These are phyloP conservation scores for Scheffersomyces lignicola DNA, from an alignment of 1,139 yeast species.

Conservation along the genomic window DNA sequence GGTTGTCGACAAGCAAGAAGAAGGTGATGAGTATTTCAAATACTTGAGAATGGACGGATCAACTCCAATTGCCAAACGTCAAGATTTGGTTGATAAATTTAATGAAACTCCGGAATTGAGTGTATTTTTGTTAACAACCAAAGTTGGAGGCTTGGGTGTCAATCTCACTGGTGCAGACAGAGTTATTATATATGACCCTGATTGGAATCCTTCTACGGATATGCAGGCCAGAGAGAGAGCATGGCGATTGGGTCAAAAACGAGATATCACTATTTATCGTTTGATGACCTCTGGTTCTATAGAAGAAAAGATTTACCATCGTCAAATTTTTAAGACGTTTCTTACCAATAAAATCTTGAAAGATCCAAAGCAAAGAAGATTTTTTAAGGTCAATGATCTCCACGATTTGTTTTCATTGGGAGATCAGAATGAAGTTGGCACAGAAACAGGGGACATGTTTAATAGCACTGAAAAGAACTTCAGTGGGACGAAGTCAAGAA, in stretches of 20 bases:
- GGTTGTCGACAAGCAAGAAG: slow-evolving; percentile 18
- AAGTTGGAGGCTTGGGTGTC: slow-evolving; percentile 95
- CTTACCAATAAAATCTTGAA: slow-evolving; percentile 89
- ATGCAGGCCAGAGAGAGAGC: slow-evolving; percentile 96
- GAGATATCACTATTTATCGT: slow-evolving; percentile 89
- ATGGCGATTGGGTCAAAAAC: slow-evolving; percentile 94
- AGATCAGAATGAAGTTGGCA: slow-evolving; percentile 65
- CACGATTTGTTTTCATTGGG: slow-evolving; percentile 88
- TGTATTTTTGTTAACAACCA: slow-evolving; percentile 81
- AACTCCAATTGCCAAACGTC: slow-evolving; percentile 77
- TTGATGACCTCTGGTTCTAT: slow-evolving; percentile 94
- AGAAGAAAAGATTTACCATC: slow-evolving; percentile 93
- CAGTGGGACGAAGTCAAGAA: slow-evolving; percentile 28
- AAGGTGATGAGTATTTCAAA: slow-evolving; percentile 24
- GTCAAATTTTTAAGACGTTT: slow-evolving; percentile 95
- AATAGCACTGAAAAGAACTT: slow-evolving; percentile 48
- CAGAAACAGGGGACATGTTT: slow-evolving; percentile 67
- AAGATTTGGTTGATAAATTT: slow-evolving; percentile 75
- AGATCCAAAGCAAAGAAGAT: slow-evolving; percentile 92
- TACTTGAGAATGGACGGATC: slow-evolving; percentile 94
- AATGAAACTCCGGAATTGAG: slow-evolving; percentile 58
- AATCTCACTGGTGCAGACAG: slow-evolving; percentile 94
- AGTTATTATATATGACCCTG: slow-evolving; percentile 93
- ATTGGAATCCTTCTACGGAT: slow-evolving; percentile 98
- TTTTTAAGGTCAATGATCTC: slow-evolving; percentile 87